Conservation (phyloP, 2,329 filamentous ascomycete genomes). For the Ceratocystis variospora region DNA sequence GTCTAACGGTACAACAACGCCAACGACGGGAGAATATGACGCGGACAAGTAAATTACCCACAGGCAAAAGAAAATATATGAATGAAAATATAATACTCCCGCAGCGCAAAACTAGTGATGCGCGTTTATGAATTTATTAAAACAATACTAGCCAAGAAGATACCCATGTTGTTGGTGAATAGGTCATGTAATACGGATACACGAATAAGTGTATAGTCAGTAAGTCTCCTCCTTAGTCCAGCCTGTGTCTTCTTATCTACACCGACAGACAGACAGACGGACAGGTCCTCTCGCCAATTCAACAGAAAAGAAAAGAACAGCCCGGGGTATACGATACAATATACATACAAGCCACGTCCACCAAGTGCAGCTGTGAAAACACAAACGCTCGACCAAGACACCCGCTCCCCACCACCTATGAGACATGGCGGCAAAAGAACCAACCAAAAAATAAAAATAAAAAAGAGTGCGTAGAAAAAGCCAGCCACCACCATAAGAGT, state of each 20-base stretch:
- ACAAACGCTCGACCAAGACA: no score
- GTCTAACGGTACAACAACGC: conserved; percentile 49
- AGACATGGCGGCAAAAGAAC: background rate
- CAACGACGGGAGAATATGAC: conserved; percentile 32
- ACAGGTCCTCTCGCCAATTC: background rate
- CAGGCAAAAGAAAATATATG: background rate
- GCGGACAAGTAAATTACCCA: conserved; percentile 18
- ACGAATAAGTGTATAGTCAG: background rate
- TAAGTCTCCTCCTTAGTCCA: background rate
- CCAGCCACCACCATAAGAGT: background rate
- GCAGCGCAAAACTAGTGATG: no score
- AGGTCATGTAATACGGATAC: background rate
- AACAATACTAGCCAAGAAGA: background rate
- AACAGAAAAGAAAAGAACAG: conserved; percentile 14
- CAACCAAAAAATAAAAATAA: background rate
- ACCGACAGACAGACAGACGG: no score
- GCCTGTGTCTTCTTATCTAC: no score
- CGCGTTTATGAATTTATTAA: background rate
- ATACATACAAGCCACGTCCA: background rate
- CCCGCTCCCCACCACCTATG: no score
- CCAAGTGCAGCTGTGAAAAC: background rate
- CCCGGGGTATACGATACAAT: conserved; percentile 10
- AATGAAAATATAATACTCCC: background rate
- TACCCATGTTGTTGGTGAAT: no score
- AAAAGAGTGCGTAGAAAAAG: background rate